Evolutionary conservation across 495 filamentous ascomycete species (phyloP).

Genomic region (Aspergillus hancockii): DNA sequence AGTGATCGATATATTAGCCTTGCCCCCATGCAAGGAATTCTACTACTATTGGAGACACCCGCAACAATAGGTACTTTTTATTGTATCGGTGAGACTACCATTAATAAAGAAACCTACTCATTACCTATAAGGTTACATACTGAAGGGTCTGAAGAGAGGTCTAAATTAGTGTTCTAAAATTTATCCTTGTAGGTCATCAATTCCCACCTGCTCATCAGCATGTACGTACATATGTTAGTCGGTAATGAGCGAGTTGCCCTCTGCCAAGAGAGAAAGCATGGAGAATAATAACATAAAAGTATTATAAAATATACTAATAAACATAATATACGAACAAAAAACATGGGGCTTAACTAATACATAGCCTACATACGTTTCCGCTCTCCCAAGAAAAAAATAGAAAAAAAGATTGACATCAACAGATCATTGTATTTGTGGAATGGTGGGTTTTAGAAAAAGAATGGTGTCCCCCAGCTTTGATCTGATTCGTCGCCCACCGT

Average conservation of each 20-base stretch:
- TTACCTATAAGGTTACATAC: too few relatives aligned
- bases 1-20: neutral
- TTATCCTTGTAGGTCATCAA: too few relatives aligned
- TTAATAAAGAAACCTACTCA: too few relatives aligned
- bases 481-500: conserved; percentile 11
- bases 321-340: neutral
- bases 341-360: neutral
- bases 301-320: neutral
- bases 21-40: conserved; percentile 6
- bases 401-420: neutral
- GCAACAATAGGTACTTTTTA: neutral
- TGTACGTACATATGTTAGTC: too few relatives aligned
- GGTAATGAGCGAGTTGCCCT: too few relatives aligned
- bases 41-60: neutral
- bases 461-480: conserved; percentile 7
- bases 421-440: conserved; percentile 6
- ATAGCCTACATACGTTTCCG: neutral
- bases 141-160: too few relatives aligned
- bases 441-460: conserved; percentile 2
- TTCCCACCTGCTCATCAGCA: too few relatives aligned
- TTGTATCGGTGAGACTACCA: neutral
- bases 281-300: neutral
- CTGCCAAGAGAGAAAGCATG: neutral
- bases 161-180: too few relatives aligned
- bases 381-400: too few relatives aligned